Conservation (phyloP, 2,329 filamentous ascomycete genomes). For the Stagonosporopsis chrysanthemi region DNA sequence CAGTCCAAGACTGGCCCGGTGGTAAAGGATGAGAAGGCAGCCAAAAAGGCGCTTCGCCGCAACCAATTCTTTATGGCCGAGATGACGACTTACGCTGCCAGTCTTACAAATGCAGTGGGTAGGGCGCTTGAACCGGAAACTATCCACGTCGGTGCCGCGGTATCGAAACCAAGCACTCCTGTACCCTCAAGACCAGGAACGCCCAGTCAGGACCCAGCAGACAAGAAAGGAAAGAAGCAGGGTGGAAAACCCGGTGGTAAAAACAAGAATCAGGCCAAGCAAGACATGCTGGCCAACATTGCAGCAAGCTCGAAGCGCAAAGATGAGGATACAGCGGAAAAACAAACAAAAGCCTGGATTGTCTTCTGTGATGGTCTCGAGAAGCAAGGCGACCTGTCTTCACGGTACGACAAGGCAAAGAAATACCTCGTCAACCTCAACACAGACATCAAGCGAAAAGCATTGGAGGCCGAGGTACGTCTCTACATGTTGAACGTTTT, state of each 20-base stretch:
- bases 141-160: conserved; percentile 59
- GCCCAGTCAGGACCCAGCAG: conserved; percentile 23
- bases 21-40: conserved; percentile 44
- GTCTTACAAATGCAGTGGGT: conserved; percentile 69
- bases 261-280: conserved; percentile 49
- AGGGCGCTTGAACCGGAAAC: conserved; percentile 70
- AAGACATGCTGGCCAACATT: conserved; percentile 55
- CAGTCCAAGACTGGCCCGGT: conserved; percentile 43
- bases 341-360: conserved; percentile 56
- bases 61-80: conserved; percentile 73
- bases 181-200: conserved; percentile 15
- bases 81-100: conserved; percentile 73
- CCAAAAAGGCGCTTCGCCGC: conserved; percentile 49
- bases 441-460: conserved; percentile 48
- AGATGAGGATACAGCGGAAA: conserved; percentile 51
- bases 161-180: conserved; percentile 20
- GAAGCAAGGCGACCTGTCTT: conserved; percentile 52
- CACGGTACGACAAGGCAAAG: conserved; percentile 59
- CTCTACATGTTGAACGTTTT: conserved; percentile 60
- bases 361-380: conserved; percentile 57
- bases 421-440: conserved; percentile 57
- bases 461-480: conserved; percentile 56
- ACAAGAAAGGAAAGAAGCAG: conserved; percentile 30
- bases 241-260: conserved; percentile 36
- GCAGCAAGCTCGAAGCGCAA: conserved; percentile 53